Conservation (phyloP, 148 eudicot species). For the Silene latifolia region DNA sequence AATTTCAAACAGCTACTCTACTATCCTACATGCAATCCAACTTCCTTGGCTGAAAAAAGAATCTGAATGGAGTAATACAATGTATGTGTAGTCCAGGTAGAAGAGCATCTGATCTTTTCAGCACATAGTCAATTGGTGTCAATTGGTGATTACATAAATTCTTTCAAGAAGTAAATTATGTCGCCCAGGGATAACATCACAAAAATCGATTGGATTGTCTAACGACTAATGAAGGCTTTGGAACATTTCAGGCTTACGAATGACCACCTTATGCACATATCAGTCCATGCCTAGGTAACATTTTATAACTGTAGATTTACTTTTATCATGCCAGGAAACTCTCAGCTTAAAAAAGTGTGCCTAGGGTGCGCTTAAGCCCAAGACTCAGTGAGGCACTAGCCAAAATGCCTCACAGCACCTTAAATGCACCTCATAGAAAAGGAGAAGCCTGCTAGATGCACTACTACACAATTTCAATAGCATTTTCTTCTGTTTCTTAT, state of each 20-base stretch:
- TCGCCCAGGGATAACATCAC: neutral
- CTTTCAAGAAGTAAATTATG: neutral
- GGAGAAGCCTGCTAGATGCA: too few relatives aligned
- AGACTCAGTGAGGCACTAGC: too few relatives aligned
- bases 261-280: neutral
- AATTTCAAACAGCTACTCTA: neutral
- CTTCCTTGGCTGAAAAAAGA: neutral
- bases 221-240: neutral
- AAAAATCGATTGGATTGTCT: neutral
- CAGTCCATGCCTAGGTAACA: too few relatives aligned
- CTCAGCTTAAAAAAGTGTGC: too few relatives aligned
- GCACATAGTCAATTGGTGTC: neutral
- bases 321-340: neutral
- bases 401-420: too few relatives aligned
- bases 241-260: neutral
- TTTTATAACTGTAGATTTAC: too few relatives aligned
- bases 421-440: too few relatives aligned
- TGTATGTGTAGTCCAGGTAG: neutral
- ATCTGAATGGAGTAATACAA: neutral
- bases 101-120: neutral
- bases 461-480: too few relatives aligned
- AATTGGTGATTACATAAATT: neutral
- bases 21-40: neutral
- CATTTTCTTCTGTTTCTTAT: too few relatives aligned
- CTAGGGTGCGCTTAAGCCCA: too few relatives aligned